Percentiles rank a stretch among this genome's conserved stretches.
Evolutionary conservation across 495 filamentous ascomycete genomes (phyloP).

Genomic region (Annulohypoxylon bovei): DNA sequence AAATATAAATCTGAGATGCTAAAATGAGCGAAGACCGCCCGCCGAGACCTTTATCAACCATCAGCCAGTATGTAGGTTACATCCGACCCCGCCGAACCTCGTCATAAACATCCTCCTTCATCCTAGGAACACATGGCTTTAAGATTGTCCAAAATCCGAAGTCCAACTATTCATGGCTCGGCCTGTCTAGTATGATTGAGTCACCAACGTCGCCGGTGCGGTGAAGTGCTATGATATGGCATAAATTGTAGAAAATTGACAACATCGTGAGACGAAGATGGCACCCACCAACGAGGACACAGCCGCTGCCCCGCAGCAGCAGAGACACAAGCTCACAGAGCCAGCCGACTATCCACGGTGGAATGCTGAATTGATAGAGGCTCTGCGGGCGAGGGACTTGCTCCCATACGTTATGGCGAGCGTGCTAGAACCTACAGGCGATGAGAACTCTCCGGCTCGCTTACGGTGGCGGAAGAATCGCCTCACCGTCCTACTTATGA

Average conservation of each 20-base stretch:
- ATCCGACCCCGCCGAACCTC: conserved; percentile 30
- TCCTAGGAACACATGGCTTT: neutral
- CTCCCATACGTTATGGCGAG: conserved; percentile 28
- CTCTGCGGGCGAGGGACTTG: conserved; percentile 15
- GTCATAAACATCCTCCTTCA: conserved; percentile 2
- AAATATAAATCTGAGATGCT: neutral
- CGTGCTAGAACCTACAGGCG: conserved; percentile 20
- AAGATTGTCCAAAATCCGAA: neutral
- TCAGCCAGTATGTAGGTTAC: too few species aligned
- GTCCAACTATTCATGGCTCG: neutral
- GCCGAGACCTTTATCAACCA: conserved; percentile 23
- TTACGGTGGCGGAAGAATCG: conserved; percentile 27
- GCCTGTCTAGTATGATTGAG: neutral
- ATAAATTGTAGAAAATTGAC: neutral
- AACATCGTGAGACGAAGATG: conserved; percentile 26
- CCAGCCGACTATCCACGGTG: conserved; percentile 27
- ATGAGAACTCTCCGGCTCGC: conserved; percentile 8
- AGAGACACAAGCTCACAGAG: conserved; percentile 14
- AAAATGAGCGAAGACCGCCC: neutral
- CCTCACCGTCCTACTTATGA: conserved; percentile 26
- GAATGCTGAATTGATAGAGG: conserved; percentile 36
- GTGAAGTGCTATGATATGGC: neutral
- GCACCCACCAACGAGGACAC: conserved; percentile 1
- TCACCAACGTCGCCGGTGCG: neutral
- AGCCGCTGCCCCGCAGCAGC: neutral